Evolutionary conservation across 2,329 filamentous ascomycete genomes (phyloP).

Genomic region (Ascochyta rabiei): DNA sequence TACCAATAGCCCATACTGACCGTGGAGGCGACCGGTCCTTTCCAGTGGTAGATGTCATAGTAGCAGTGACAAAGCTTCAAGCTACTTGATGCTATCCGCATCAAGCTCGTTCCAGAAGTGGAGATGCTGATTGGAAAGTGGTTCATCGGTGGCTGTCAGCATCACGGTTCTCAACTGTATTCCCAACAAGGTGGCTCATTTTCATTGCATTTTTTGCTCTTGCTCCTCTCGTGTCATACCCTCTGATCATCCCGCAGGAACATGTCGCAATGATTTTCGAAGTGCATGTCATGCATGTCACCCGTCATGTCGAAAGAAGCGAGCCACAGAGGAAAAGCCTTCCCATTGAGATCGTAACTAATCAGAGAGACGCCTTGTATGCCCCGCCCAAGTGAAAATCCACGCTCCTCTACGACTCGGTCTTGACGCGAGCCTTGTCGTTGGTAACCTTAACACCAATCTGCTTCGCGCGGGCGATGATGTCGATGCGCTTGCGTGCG

Average conservation of each 20-base stretch:
- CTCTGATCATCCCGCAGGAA: conserved; percentile 24
- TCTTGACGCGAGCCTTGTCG: conserved; percentile 97
- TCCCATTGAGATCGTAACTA: conserved; percentile 47
- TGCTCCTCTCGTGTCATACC: conserved; percentile 26
- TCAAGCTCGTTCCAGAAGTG: not conserved
- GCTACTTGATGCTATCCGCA: not conserved
- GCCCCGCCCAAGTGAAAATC: conserved; percentile 41
- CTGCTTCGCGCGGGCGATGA: conserved; percentile 96
- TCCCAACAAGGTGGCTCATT: conserved; percentile 28
- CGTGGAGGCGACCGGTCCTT: not conserved
- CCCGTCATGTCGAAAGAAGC: conserved; percentile 28
- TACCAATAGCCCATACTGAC: not conserved
- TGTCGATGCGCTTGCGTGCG: conserved; percentile 97
- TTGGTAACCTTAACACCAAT: conserved; percentile 99
- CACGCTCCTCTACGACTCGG: conserved; percentile 68
- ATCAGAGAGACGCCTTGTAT: conserved; percentile 49
- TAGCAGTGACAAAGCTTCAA: not conserved
- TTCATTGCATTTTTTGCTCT: conserved; percentile 39
- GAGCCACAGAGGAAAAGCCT: conserved; percentile 39
- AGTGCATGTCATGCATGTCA: conserved; percentile 33
- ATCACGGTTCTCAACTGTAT: not conserved
- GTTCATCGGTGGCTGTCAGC: not conserved
- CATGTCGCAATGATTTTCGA: conserved; percentile 35
- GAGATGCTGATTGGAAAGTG: not conserved
- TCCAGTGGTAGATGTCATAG: not conserved